phyloP scores from a whole-genome alignment of 345 rosid species.

The Clausena lansium region DNA sequence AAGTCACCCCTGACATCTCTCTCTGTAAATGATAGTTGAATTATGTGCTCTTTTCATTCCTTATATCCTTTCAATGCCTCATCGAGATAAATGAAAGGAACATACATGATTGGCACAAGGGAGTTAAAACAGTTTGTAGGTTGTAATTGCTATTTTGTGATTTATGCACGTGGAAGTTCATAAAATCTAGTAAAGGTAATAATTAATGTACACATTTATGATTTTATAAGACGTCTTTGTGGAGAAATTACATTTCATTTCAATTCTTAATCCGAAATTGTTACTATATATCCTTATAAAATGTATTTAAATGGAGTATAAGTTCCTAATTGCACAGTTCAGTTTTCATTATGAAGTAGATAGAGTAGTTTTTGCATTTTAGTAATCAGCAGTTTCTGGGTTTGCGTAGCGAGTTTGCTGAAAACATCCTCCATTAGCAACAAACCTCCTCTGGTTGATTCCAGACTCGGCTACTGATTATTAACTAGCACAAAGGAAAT shows the following conservation, averaged over 20 bases:
- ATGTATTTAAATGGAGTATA: background rate
- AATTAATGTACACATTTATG: no score
- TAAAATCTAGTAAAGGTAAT: background rate
- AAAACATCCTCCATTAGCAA: background rate
- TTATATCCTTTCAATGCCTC: background rate
- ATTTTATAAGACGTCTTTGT: background rate
- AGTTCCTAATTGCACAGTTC: background rate
- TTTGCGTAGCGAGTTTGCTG: background rate
- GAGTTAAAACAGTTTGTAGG: background rate
- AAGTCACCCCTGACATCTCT: conserved; percentile 41
- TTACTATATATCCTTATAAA: background rate
- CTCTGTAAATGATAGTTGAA: background rate
- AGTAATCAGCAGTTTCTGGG: background rate
- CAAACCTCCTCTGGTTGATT: background rate
- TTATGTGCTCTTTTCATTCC: background rate
- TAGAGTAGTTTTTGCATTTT: background rate
- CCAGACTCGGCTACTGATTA: background rate
- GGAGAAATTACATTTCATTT: background rate
- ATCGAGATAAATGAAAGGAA: background rate
- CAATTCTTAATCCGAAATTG: background rate
- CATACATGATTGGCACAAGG: background rate
- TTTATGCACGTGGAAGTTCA: background rate
- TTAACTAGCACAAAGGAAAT: background rate
- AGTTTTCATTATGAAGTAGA: background rate
- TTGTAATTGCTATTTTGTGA: background rate